Evolutionary conservation across 2,329 filamentous ascomycete genomes (phyloP).

Genomic region (Trichoderma sp.): DNA sequence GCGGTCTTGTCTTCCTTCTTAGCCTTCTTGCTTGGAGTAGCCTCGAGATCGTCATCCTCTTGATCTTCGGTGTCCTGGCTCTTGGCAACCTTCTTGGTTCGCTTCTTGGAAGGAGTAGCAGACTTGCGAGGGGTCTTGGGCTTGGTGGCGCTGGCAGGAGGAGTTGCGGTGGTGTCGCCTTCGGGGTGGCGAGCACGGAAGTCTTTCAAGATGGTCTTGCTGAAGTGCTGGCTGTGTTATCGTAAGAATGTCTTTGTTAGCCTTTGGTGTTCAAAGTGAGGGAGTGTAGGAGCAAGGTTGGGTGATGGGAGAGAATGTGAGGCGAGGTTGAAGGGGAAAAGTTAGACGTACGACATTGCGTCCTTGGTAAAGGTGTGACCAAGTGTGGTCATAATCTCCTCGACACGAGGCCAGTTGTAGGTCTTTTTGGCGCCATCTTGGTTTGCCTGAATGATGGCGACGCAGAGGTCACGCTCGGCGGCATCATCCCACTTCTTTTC

Average conservation of each 20-base stretch:
- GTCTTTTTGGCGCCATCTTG: conserved; percentile 27
- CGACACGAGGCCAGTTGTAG: conserved; percentile 36
- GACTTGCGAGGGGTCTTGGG: conserved; percentile 14
- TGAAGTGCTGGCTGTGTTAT: conserved; percentile 37
- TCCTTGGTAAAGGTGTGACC: conserved; percentile 39
- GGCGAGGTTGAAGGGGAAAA: not conserved
- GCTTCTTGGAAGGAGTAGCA: conserved; percentile 22
- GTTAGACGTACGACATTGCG: conserved; percentile 37
- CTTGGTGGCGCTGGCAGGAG: not conserved
- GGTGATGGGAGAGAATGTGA: too few species aligned
- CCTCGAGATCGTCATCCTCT: conserved; percentile 21
- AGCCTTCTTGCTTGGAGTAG: conserved; percentile 29
- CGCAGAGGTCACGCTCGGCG: conserved; percentile 40
- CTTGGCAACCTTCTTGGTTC: conserved; percentile 15
- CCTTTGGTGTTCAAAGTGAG: not conserved
- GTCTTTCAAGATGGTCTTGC: conserved; percentile 37
- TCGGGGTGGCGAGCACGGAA: conserved; percentile 31
- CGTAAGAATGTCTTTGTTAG: not conserved
- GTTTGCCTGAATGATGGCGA: conserved; percentile 34
- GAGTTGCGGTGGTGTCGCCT: not conserved
- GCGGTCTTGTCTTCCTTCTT: conserved; percentile 30
- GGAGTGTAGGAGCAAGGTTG: not conserved
- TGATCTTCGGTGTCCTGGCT: not conserved
- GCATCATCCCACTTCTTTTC: conserved; percentile 39
- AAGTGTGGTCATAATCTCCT: conserved; percentile 32